Evolutionary conservation across 495 filamentous ascomycete genomes (phyloP), one percentile per base, ranked within the genome.

Genomic region (Hypoxylon rickii): DNA sequence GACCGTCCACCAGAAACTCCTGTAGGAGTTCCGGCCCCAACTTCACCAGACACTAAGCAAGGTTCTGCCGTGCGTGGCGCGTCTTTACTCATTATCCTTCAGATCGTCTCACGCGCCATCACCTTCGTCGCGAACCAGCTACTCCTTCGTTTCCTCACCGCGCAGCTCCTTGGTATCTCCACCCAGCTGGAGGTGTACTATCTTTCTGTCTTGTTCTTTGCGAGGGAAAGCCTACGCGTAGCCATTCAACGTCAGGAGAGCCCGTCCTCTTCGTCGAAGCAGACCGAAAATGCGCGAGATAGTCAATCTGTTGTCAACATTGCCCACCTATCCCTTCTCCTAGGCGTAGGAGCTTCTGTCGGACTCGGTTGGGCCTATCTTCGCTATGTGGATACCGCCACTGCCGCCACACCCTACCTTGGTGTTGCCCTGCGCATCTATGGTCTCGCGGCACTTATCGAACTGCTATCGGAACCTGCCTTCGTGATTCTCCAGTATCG

Each of bases 91-190:
- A 92, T 99, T 64, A 74, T 90, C 43, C 83, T 96, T 15, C 93
- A 96, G 70, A 75, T 97, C 61, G 74, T 75, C 29, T 96, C 92
- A 11, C 87, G 93, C 41, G 82, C 87, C 34, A 74, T 96, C 54
- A 97, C 94, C 19, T 99, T 99, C 71, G 70, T 83, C 37, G 85
- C 92, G 49, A 97, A 97, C 76, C 92, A 97, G 70, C 45, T 94
- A 40, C 83, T 97, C 8, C 77, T 99, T 3, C 90, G 92, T 31
- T 90, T 85, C 63, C 74, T 97, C 16, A 93, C 91, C 0, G 92
- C 94, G 0, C 80, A 87, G 34, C 77, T 92, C 0, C 79, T 97
- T 1, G 94, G 92, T 3, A 78, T 94, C 20, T 88, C 92, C 1
- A 83, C 90, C 2, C 95, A 96, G 67, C 81, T 97, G 3, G 94